Evolutionary conservation across 495 filamentous ascomycete species (phyloP).

Genomic region (Clavariopsis aquatica): DNA sequence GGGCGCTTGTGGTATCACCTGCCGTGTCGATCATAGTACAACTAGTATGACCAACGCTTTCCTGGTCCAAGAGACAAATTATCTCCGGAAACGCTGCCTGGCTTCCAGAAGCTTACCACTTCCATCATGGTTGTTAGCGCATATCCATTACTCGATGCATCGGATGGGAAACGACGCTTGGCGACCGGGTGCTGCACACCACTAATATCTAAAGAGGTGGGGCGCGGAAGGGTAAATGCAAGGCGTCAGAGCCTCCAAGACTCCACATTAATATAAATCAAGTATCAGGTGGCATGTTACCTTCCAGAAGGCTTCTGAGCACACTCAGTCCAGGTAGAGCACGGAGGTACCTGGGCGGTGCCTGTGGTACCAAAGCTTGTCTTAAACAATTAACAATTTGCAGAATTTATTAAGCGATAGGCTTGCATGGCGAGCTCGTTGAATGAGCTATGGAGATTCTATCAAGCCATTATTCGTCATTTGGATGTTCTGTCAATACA

Average conservation of each 20-base stretch:
- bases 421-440: neutral
- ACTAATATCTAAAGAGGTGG: conserved; percentile 20
- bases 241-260: conserved; percentile 13
- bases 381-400: conserved; percentile 26
- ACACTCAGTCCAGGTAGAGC: conserved; percentile 12
- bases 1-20: no score
- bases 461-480: conserved; percentile 9
- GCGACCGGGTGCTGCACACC: conserved; percentile 14
- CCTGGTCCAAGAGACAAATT: neutral
- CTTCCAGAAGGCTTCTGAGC: conserved; percentile 34
- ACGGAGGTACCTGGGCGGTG: conserved; percentile 12
- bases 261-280: conserved; percentile 17
- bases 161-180: conserved; percentile 5
- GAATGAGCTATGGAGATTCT: conserved; percentile 2
- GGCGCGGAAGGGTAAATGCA: conserved; percentile 24
- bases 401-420: conserved; percentile 12
- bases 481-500: conserved; percentile 13
- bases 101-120: conserved; percentile 31
- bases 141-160: neutral
- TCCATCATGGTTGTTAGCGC: neutral
- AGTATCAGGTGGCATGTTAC: conserved; percentile 25
- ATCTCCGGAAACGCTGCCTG: conserved; percentile 1
- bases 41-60: neutral
- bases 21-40: conserved; percentile 2
- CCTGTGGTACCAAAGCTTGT: conserved; percentile 26